A percentile compares a stretch with the other conserved stretches of the same genome.
These are phyloP conservation scores for Russula compacta DNA, from an alignment of 768 basidiomycete genomes.

Conservation along the genomic window DNA sequence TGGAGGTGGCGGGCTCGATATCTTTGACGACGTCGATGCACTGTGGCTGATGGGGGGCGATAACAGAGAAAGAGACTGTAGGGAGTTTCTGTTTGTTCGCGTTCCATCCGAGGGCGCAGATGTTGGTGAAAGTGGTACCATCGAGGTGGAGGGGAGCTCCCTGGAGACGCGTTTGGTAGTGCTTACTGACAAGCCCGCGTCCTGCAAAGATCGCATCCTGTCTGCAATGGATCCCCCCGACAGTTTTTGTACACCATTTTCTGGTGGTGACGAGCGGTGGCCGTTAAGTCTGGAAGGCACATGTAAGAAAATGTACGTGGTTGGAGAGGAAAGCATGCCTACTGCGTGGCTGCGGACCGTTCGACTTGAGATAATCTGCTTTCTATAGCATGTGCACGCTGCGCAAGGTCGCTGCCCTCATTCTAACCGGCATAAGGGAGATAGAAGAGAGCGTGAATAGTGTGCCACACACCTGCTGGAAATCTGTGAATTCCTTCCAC, in stretches of 20 bases:
- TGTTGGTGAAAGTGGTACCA: conserved; percentile 27
- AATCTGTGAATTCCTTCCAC: conserved; percentile 54
- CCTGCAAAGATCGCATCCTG: conserved; percentile 65
- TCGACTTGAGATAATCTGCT: conserved; percentile 39
- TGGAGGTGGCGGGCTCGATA: conserved; percentile 22
- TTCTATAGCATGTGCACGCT: conserved; percentile 38
- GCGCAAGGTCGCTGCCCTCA: conserved; percentile 32
- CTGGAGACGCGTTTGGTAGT: conserved; percentile 49
- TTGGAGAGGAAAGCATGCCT: conserved; percentile 9
- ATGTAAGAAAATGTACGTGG: conserved; percentile 7
- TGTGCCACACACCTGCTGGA: conserved; percentile 46
- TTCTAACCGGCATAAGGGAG: conserved; percentile 22
- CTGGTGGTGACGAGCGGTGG: conserved; percentile 6
- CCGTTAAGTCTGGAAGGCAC: conserved; percentile 12
- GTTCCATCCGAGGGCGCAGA: conserved; percentile 22
- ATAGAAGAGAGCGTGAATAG: background rate
- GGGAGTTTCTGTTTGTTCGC: conserved; percentile 19
- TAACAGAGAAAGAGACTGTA: conserved; percentile 16
- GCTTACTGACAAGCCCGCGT: conserved; percentile 53
- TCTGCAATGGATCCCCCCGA: conserved; percentile 71
- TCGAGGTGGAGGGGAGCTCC: conserved; percentile 36
- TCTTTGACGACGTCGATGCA: conserved; percentile 22
- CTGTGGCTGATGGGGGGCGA: conserved; percentile 22
- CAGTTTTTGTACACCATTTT: conserved; percentile 25
- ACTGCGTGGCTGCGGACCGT: conserved; percentile 28